These are phyloP conservation scores for Aspergillus affinis DNA, from an alignment of 495 filamentous ascomycete genomes.

Conservation along the genomic window DNA sequence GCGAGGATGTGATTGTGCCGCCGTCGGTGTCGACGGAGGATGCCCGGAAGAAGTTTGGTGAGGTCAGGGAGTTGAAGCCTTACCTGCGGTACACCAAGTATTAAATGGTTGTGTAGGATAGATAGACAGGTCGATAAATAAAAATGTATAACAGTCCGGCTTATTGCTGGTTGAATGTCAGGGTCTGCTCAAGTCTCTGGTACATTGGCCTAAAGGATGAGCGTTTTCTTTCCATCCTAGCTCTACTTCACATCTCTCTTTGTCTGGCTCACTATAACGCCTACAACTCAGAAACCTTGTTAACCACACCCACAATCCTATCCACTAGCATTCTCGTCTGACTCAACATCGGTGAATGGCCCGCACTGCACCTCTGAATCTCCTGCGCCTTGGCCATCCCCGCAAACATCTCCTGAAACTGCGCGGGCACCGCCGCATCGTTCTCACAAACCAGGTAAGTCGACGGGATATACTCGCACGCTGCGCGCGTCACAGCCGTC, in stretches of 20 bases:
- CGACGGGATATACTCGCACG: constrained; percentile 13
- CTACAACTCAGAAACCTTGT: not conserved
- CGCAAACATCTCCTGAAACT: constrained; percentile 11
- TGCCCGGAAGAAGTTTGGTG: constrained; percentile 66
- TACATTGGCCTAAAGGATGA: no score
- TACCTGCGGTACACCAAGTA: constrained; percentile 36
- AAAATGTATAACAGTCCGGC: not conserved
- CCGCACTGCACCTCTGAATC: constrained; percentile 9
- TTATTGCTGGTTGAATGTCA: not conserved
- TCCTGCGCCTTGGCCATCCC: constrained; percentile 5
- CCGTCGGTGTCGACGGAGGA: constrained; percentile 61
- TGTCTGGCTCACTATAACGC: no score
- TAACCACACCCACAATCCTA: constrained; percentile 1
- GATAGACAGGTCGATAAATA: not conserved
- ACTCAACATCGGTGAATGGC: constrained; percentile 12
- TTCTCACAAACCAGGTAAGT: constrained; percentile 14
- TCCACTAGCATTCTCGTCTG: constrained; percentile 6
- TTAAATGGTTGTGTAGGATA: constrained; percentile 2
- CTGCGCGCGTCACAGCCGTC: constrained; percentile 2
- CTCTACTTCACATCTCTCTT: no score
- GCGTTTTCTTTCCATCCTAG: no score
- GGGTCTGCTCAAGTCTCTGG: no score
- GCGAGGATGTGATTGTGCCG: constrained; percentile 69
- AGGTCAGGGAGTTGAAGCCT: constrained; percentile 64
- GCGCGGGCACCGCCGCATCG: constrained; percentile 4